Evolutionary conservation across 345 rosid genomes (phyloP), one percentile per base, ranked within the genome.

Genomic region (Theobroma cacao): DNA sequence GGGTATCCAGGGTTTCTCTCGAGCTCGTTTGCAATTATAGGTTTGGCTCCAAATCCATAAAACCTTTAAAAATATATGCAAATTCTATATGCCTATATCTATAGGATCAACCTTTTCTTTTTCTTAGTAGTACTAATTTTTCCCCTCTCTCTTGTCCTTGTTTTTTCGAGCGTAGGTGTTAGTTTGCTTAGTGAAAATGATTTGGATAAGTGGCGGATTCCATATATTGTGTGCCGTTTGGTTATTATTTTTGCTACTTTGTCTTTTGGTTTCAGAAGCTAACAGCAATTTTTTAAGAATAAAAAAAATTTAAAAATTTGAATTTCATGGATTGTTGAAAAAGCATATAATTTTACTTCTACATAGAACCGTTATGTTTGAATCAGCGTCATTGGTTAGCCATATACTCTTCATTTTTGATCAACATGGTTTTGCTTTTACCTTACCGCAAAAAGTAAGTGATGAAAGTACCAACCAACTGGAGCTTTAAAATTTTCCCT

Each of bases 11-110:
- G 28, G 95, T 87, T 76, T 87, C 94, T 10, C 99, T 96, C 15
- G 99, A 94, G 83, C 97, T 96, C 28, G 97, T 91, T 72, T 94
- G 99, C 85, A 96, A 90, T 72, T 89, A 91, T 87, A 91, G 97
- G 97, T 93, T 48, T 45, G 75, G 24, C 52, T 38, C 14, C 60
- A 40, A 11, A 67, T 45, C 43, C 41, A 61, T 36, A 28, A 11
- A 59, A 9, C 26, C 17, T n/a, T 48, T 15, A 4, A 40, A 60
- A 13, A 18, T 36, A 22, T 20, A 40, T 20, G 15, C 30, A 10
- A 15, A 18, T 66, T 18, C 48, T 64, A n/a, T 47, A 34, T 56
- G 52, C 18, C 48, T 64, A n/a, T 47, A 34, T 56, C 31, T 68
- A 26, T 77, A 40, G 4, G 4, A n/a, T 60, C 22, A 12, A 22